phyloP scores from a whole-genome alignment of 2,329 filamentous ascomycete species.

The Phyllosticta citriasiana region DNA sequence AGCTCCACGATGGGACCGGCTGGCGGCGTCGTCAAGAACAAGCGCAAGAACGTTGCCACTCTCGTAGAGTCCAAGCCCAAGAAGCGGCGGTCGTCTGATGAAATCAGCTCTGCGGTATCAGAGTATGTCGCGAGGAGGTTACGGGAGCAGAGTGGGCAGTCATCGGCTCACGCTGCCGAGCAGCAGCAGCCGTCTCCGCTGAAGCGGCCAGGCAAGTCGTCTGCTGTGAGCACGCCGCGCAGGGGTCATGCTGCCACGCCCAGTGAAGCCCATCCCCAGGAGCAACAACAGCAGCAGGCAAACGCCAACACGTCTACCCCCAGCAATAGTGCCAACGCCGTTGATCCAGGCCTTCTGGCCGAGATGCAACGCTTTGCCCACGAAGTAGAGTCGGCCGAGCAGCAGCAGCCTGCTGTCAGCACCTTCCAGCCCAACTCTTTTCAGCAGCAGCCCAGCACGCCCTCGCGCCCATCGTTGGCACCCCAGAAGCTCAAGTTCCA shows the following conservation, averaged over 20 bases:
- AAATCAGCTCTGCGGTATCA: neutral
- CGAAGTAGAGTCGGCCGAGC: slow-evolving; percentile 20
- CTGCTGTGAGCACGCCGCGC: neutral
- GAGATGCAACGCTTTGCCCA: slow-evolving; percentile 24
- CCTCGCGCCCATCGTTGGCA: slow-evolving; percentile 7
- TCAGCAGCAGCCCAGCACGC: neutral
- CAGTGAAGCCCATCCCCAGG: neutral
- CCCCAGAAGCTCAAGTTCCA: slow-evolving; percentile 22
- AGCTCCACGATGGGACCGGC: neutral
- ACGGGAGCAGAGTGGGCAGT: neutral
- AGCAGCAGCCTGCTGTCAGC: slow-evolving; percentile 1
- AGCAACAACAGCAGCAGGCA: neutral
- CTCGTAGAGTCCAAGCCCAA: slow-evolving; percentile 8
- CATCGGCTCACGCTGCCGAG: neutral
- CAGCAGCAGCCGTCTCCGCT: neutral
- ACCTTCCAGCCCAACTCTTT: neutral
- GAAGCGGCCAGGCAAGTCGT: slow-evolving; percentile 1
- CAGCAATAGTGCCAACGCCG: slow-evolving; percentile 12
- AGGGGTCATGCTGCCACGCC: neutral
- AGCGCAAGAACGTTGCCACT: slow-evolving; percentile 9
- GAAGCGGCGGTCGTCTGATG: neutral
- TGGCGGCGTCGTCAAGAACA: neutral
- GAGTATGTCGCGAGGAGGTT: neutral
- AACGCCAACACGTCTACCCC: neutral
- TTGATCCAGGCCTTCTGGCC: slow-evolving; percentile 17